phyloP scores from a whole-genome alignment of 1,139 yeast genomes.

The Nematodospora anomalae region DNA sequence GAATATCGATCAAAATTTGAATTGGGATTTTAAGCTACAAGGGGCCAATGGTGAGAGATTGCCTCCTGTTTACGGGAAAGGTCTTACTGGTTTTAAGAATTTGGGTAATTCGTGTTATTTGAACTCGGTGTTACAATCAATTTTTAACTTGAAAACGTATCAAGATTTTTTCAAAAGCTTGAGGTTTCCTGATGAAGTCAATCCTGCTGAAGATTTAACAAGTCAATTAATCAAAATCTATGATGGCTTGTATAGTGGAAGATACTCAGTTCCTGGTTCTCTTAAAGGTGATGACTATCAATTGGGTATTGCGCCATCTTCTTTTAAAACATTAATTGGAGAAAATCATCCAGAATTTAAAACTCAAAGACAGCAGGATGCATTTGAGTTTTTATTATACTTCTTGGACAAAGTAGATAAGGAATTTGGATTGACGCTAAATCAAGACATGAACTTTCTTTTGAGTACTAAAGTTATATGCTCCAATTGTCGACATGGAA shows the following conservation, averaged over 20 bases:
- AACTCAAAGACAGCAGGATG: slow-evolving; percentile 91
- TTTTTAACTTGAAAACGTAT: slow-evolving; percentile 46
- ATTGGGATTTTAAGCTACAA: slow-evolving; percentile 88
- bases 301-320: slow-evolving; percentile 72
- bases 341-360: slow-evolving; percentile 77
- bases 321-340: slow-evolving; percentile 76
- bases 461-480: slow-evolving; percentile 69
- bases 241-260: slow-evolving; percentile 76
- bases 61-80: slow-evolving; percentile 64
- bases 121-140: slow-evolving; percentile 75
- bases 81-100: slow-evolving; percentile 79
- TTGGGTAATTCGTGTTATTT: slow-evolving; percentile 92
- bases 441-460: slow-evolving; percentile 61
- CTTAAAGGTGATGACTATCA: slow-evolving; percentile 57
- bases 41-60: slow-evolving; percentile 69
- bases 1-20: slow-evolving; percentile 87
- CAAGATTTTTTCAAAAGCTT: slow-evolving; percentile 30
- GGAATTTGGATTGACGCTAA: slow-evolving; percentile 44
- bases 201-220: slow-evolving; percentile 64
- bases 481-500: slow-evolving; percentile 58
- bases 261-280: slow-evolving; percentile 59
- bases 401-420: slow-evolving; percentile 63
- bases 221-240: slow-evolving; percentile 77
- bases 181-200: slow-evolving; percentile 31
- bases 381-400: slow-evolving; percentile 81